A percentile compares a stretch with the other conserved stretches of the same genome.
Conservation (phyloP, 2,329 filamentous ascomycete genomes). For the Rutstroemia sp. region DNA sequence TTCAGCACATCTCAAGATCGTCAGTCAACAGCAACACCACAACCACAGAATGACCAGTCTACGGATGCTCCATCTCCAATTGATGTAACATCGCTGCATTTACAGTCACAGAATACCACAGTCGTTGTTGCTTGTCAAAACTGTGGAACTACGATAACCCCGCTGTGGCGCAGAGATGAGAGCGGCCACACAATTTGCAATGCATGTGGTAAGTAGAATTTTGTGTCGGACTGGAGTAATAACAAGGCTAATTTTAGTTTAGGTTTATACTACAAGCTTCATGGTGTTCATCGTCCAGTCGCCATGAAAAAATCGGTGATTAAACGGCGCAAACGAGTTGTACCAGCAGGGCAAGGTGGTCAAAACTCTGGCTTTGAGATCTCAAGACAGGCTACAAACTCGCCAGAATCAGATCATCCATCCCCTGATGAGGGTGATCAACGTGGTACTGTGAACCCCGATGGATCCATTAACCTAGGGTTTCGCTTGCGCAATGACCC, state of each 20-base stretch:
- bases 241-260: constrained; percentile 13
- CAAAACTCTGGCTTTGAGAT: constrained; percentile 41
- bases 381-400: constrained; percentile 28
- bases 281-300: constrained; percentile 84
- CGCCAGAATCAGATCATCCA: constrained; percentile 29
- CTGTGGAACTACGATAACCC: constrained; percentile 92
- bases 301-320: constrained; percentile 99
- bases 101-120: constrained; percentile 39
- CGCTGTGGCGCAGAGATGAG: constrained; percentile 90
- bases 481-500: constrained; percentile 39
- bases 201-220: constrained; percentile 70
- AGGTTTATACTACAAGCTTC: constrained; percentile 92
- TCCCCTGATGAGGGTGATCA: constrained; percentile 20
- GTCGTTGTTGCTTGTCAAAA: constrained; percentile 92
- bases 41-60: constrained; percentile 22
- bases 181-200: constrained; percentile 97
- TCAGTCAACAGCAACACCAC: constrained; percentile 17
- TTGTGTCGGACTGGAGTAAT: not conserved
- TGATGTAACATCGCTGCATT: constrained; percentile 41
- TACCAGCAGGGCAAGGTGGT: constrained; percentile 57
- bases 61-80: constrained; percentile 35
- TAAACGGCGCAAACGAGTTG: constrained; percentile 89
- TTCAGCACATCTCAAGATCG: constrained; percentile 43
- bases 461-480: constrained; percentile 58
- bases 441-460: constrained; percentile 51